Conservation (phyloP, 1,139 yeast species). For the Saccharomycopsis hybrid region DNA sequence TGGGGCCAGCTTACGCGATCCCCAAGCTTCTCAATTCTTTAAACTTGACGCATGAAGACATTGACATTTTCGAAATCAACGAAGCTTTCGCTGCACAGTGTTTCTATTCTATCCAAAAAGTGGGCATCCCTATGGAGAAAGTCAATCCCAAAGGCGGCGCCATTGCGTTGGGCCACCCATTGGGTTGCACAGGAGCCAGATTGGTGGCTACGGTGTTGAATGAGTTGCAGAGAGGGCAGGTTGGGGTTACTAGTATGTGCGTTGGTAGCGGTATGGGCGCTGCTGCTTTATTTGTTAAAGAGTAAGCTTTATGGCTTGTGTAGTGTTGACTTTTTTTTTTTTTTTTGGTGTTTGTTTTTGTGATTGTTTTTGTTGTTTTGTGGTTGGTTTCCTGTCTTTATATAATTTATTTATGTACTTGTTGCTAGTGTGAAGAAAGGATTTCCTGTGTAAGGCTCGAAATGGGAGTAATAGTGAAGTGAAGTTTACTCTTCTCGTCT, state of each 20-base stretch:
- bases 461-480: too few species aligned
- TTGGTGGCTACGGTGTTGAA: constrained; percentile 84
- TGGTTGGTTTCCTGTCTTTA: too few species aligned
- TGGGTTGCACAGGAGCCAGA: constrained; percentile 95
- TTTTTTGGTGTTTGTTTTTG: too few species aligned
- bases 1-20: constrained; percentile 93
- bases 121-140: constrained; percentile 61
- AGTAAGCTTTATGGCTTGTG: constrained; percentile 31
- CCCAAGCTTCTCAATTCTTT: constrained; percentile 68
- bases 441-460: too few species aligned
- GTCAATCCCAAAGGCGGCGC: constrained; percentile 96
- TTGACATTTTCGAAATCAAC: constrained; percentile 78
- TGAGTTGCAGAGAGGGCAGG: constrained; percentile 71
- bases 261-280: constrained; percentile 99
- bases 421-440: too few species aligned
- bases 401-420: too few species aligned
- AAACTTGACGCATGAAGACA: constrained; percentile 57
- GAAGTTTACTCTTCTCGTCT: too few species aligned
- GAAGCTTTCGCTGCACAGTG: constrained; percentile 98
- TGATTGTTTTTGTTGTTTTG: too few species aligned
- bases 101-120: constrained; percentile 60
- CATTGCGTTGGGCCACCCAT: constrained; percentile 91
- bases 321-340: too few species aligned
- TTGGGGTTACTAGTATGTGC: constrained; percentile 94
- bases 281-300: constrained; percentile 76